Evolutionary conservation across 352 stramenopile species (phyloP).

Genomic region (Phytophthora sp.): DNA sequence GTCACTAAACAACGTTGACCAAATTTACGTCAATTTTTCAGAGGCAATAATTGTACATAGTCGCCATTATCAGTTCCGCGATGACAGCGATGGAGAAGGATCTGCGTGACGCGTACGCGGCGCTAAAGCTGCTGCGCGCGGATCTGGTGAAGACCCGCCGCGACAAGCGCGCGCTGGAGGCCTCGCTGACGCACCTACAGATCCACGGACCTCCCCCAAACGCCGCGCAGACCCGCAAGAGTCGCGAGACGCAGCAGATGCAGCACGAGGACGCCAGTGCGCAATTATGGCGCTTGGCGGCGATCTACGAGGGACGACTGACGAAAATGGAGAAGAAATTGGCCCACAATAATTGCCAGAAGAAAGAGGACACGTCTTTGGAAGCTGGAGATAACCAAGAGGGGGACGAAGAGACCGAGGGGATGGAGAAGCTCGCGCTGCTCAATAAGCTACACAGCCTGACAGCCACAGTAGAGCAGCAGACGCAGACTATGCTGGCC

Average conservation of each 20-base stretch:
- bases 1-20: no score
- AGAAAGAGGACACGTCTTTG: not conserved
- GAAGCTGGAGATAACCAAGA: conserved; percentile 32
- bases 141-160: conserved; percentile 47
- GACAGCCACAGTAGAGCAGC: conserved; percentile 29
- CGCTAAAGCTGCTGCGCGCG: conserved; percentile 50
- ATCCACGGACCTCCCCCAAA: conserved; percentile 15
- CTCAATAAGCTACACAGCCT: conserved; percentile 33
- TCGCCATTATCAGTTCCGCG: conserved; percentile 22
- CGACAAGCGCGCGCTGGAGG: conserved; percentile 42
- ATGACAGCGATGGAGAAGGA: conserved; percentile 56
- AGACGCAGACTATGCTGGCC: conserved; percentile 26
- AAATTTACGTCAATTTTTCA: no score
- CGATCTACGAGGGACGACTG: conserved; percentile 20
- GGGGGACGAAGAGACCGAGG: conserved; percentile 11
- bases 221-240: conserved; percentile 29
- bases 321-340: conserved; percentile 22
- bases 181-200: conserved; percentile 28
- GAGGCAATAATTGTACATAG: no score
- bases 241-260: conserved; percentile 33
- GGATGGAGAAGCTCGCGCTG: conserved; percentile 29
- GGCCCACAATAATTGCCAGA: conserved; percentile 24
- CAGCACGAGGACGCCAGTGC: conserved; percentile 34
- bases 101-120: conserved; percentile 55
- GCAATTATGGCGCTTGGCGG: conserved; percentile 25